phyloP scores from a whole-genome alignment of 1,284 basidiomycete species.

The Vanrija pseudolonga region DNA sequence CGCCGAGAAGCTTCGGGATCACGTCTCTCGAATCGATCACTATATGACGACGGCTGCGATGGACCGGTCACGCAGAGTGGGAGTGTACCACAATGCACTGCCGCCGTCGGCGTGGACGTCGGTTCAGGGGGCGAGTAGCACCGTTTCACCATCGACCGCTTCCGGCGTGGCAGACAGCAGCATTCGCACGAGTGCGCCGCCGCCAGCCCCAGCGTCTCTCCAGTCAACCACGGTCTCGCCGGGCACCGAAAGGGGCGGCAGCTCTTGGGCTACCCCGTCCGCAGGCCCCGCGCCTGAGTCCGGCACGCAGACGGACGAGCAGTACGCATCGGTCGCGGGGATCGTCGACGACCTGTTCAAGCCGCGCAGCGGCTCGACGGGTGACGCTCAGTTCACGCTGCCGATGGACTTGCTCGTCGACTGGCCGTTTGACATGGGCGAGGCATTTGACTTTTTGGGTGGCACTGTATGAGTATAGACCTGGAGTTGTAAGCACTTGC shows the following conservation, averaged over 20 bases:
- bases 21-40: slow-evolving; percentile 43
- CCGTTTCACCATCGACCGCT: neutral
- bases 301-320: neutral
- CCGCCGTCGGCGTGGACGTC: slow-evolving; percentile 9
- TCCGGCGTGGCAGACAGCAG: neutral
- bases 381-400: slow-evolving; percentile 18
- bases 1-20: slow-evolving; percentile 33
- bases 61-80: slow-evolving; percentile 13
- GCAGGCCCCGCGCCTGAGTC: neutral
- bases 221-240: too few species aligned
- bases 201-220: too few species aligned
- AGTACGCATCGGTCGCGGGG: neutral
- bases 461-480: too few species aligned
- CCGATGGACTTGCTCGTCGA: slow-evolving; percentile 30
- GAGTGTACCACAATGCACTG: slow-evolving; percentile 17
- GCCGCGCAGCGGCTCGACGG: neutral
- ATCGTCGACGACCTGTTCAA: neutral
- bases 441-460: slow-evolving; percentile 37
- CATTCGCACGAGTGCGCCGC: neutral
- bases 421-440: slow-evolving; percentile 36
- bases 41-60: slow-evolving; percentile 41
- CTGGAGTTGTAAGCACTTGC: neutral
- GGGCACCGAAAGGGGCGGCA: neutral
- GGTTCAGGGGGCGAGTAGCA: neutral
- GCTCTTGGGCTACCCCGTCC: neutral